Percentiles rank a stretch among this genome's conserved stretches.
phyloP scores from a whole-genome alignment of 1,284 basidiomycete species.

The Taiwanofungus camphoratus region DNA sequence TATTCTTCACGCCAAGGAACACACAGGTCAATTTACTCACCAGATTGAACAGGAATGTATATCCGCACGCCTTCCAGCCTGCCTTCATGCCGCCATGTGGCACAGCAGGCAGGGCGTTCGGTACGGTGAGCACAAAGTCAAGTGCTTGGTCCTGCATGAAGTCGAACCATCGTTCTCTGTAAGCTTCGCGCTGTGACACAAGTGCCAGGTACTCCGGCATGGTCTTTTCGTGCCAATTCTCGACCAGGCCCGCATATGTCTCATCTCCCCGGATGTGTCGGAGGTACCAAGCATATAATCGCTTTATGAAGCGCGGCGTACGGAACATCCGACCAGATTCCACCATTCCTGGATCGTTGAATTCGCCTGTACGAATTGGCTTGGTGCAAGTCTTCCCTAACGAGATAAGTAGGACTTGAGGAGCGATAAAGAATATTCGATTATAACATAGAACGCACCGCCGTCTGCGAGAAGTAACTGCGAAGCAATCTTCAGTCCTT shows the following conservation, averaged over 20 bases:
- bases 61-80: slow-evolving; percentile 26
- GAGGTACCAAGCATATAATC: slow-evolving; percentile 35
- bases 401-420: not conserved
- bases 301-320: slow-evolving; percentile 36
- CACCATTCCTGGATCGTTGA: slow-evolving; percentile 41
- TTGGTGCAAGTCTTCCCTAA: slow-evolving; percentile 22
- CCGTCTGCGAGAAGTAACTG: slow-evolving; percentile 35
- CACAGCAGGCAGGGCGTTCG: slow-evolving; percentile 52
- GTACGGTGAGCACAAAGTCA: slow-evolving; percentile 57
- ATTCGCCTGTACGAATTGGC: slow-evolving; percentile 36
- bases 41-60: slow-evolving; percentile 53
- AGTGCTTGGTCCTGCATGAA: slow-evolving; percentile 29
- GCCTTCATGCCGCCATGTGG: slow-evolving; percentile 36
- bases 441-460: slow-evolving; percentile 25
- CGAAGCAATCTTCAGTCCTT: slow-evolving; percentile 33
- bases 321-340: slow-evolving; percentile 26
- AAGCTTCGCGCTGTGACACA: slow-evolving; percentile 48
- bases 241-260: slow-evolving; percentile 35
- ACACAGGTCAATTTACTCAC: slow-evolving; percentile 31
- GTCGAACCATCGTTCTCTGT: slow-evolving; percentile 34
- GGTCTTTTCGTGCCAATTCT: slow-evolving; percentile 37
- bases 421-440: not conserved
- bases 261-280: slow-evolving; percentile 25
- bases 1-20: not conserved
- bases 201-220: slow-evolving; percentile 55